Conservation (phyloP, 805 yeast species). For the Brettanomyces bruxellensis region DNA sequence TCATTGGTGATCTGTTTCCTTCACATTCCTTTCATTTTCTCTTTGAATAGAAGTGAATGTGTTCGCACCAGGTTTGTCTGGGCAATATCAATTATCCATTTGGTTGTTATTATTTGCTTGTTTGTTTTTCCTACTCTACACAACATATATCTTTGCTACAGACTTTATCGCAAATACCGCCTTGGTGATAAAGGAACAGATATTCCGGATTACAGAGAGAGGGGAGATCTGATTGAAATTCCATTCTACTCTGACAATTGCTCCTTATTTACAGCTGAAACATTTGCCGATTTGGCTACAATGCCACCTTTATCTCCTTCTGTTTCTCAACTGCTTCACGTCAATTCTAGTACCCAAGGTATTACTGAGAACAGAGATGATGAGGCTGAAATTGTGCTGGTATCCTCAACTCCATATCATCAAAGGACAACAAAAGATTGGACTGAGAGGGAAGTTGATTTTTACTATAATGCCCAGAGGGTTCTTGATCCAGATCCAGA, state of each 20-base stretch:
- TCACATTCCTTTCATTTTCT: conserved; percentile 33
- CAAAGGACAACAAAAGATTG: conserved; percentile 30
- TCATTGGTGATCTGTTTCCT: conserved; percentile 31
- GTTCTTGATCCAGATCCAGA: conserved; percentile 33
- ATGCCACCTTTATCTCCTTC: conserved; percentile 1
- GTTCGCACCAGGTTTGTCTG: conserved; percentile 34
- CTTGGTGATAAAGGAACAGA: conserved; percentile 15
- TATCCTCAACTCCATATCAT: not conserved
- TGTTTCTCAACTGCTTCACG: not conserved
- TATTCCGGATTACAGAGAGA: conserved; percentile 14
- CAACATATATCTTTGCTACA: conserved; percentile 19
- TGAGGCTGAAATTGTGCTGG: not conserved
- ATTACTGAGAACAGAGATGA: not conserved
- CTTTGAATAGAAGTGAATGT: conserved; percentile 28
- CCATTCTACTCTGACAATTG: conserved; percentile 9
- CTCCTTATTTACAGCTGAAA: not conserved
- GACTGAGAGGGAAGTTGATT: conserved; percentile 53
- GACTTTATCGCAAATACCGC: conserved; percentile 8
- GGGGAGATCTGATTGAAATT: conserved; percentile 14
- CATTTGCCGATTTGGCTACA: conserved; percentile 2
- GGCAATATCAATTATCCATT: conserved; percentile 33
- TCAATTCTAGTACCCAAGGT: not conserved
- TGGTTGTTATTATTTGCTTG: conserved; percentile 14
- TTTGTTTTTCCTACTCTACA: conserved; percentile 21
- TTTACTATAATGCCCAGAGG: conserved; percentile 35